Conservation (phyloP, 139 green algal genomes). For the Eudorina sp. region DNA sequence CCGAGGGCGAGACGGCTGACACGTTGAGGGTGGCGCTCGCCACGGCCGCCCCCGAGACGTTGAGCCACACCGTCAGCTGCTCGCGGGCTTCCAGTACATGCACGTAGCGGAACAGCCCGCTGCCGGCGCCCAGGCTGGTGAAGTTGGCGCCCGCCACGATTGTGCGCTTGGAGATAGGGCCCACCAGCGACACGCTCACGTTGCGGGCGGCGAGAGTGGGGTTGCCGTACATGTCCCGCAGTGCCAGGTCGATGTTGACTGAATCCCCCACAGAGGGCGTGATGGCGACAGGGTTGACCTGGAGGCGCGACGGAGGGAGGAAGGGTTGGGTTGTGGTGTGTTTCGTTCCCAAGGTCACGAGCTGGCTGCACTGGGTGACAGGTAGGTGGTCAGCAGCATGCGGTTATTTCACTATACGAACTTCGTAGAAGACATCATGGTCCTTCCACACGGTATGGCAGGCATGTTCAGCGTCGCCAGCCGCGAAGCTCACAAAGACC, state of each 20-base stretch:
- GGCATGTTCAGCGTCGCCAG: neutral
- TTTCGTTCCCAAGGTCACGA: too few relatives aligned
- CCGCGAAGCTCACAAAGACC: neutral
- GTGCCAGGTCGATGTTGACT: neutral
- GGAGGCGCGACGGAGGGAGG: neutral
- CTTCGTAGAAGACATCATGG: neutral
- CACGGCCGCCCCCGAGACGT: neutral
- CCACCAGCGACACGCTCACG: constrained; percentile 23
- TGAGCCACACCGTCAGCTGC: neutral
- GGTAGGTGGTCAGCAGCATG: too few relatives aligned
- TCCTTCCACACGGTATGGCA: neutral
- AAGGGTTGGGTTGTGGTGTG: too few relatives aligned
- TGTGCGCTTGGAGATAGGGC: neutral
- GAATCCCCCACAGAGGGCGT: neutral
- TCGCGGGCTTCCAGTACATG: constrained; percentile 26
- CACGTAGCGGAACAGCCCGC: constrained; percentile 8
- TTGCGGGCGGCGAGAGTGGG: neutral
- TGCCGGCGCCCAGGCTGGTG: neutral
- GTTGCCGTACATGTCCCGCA: constrained; percentile 22
- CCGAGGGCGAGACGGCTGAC: neutral
- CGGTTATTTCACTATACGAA: too few relatives aligned
- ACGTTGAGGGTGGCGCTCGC: neutral
- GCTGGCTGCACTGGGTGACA: too few relatives aligned
- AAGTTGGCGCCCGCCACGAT: constrained; percentile 7
- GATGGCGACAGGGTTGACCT: neutral